Evolutionary conservation across 148 eudicot genomes (phyloP).

Genomic region (Vaccinium darrowii): DNA sequence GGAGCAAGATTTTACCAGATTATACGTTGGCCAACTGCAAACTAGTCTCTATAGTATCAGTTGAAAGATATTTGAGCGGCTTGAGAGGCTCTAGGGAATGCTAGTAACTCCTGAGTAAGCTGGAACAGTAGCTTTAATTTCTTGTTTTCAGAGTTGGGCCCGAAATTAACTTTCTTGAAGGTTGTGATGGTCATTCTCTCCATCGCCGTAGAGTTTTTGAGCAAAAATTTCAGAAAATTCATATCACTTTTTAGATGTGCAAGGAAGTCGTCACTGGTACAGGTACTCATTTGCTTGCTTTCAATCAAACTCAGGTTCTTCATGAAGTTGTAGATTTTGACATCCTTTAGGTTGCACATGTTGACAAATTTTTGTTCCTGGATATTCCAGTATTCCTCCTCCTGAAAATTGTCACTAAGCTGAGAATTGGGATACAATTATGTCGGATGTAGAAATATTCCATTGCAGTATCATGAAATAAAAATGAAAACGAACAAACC

Average conservation of each 20-base stretch:
- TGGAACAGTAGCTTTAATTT: neutral
- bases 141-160: neutral
- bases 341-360: constrained; percentile 10
- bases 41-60: neutral
- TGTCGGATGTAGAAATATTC: neutral
- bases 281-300: neutral
- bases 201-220: neutral
- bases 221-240: neutral
- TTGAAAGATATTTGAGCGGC: neutral
- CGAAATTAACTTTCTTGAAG: neutral
- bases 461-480: too few relatives aligned
- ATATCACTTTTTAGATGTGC: neutral
- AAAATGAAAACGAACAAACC: neutral
- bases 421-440: neutral
- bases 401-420: neutral
- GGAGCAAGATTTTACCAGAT: too few relatives aligned
- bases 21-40: too few relatives aligned
- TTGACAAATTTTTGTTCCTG: neutral
- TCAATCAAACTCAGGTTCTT: neutral
- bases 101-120: neutral
- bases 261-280: neutral
- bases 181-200: neutral
- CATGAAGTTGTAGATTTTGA: neutral
- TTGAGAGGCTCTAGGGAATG: neutral
- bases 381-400: constrained; percentile 3